phyloP scores from a whole-genome alignment of 371 early-diverging fungal species.

The Mucor indicus region DNA sequence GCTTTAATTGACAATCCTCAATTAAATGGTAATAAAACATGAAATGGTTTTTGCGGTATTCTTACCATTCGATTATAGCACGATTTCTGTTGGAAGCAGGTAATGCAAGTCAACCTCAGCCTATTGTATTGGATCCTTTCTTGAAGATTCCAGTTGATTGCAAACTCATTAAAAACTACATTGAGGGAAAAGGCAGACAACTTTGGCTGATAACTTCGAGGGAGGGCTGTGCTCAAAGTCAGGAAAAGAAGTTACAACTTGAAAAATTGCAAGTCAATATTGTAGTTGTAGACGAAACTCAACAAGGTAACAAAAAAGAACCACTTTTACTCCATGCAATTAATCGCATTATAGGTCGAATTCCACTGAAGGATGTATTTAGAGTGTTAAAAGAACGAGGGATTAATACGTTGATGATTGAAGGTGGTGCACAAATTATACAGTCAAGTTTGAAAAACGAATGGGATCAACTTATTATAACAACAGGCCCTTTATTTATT shows the following conservation, averaged over 20 bases:
- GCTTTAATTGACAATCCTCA: constrained; percentile 83
- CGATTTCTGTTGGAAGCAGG: constrained; percentile 11
- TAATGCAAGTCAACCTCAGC: constrained; percentile 60
- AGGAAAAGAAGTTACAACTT: constrained; percentile 25
- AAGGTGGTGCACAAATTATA: constrained; percentile 88
- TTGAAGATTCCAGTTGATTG: constrained; percentile 24
- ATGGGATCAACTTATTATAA: constrained; percentile 66
- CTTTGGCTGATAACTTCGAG: constrained; percentile 27
- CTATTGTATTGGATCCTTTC: constrained; percentile 82
- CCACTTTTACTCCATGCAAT: background rate
- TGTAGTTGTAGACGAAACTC: background rate
- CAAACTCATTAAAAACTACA: constrained; percentile 32
- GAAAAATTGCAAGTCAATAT: constrained; percentile 44
- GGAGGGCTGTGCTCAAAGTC: background rate
- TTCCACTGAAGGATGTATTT: constrained; percentile 22
- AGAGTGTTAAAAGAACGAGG: constrained; percentile 22
- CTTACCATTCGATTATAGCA: constrained; percentile 12
- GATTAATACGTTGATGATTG: constrained; percentile 79
- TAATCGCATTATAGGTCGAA: constrained; percentile 9
- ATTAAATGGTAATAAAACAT: constrained; percentile 56
- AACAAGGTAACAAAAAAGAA: background rate
- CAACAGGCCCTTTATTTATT: constrained; percentile 75
- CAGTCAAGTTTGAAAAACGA: constrained; percentile 54
- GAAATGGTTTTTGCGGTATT: background rate
- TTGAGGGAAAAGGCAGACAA: constrained; percentile 17